phyloP scores from a whole-genome alignment of 331 rosid species.

The Malus hybrid region DNA sequence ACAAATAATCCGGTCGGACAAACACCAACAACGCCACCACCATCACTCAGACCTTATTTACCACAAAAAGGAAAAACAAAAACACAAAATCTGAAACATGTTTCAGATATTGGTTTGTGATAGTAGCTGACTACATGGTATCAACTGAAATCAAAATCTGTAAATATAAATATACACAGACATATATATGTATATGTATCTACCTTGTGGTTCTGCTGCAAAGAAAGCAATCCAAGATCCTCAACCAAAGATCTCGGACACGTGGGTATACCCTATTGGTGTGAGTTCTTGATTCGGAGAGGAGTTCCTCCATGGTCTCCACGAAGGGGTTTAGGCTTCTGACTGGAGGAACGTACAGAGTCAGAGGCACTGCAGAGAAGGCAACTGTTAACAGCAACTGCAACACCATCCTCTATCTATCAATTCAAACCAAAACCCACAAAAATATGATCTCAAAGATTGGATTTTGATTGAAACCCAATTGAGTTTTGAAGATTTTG shows the following conservation, averaged over 20 bases:
- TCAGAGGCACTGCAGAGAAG: slow-evolving; percentile 71
- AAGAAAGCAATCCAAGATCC: slow-evolving; percentile 51
- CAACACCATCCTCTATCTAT: slow-evolving; percentile 23
- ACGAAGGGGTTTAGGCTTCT: slow-evolving; percentile 69
- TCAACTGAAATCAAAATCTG: neutral
- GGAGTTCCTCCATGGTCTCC: slow-evolving; percentile 53
- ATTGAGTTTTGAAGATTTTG: too few species aligned
- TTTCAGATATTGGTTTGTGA: neutral
- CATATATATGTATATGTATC: neutral
- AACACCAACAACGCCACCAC: neutral
- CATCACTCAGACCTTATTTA: neutral
- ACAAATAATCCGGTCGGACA: neutral
- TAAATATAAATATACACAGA: too few species aligned
- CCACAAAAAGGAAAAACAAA: neutral
- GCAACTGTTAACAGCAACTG: slow-evolving; percentile 73
- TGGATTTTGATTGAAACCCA: neutral
- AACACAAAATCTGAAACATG: neutral
- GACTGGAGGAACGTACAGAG: slow-evolving; percentile 76
- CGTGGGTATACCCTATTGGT: slow-evolving; percentile 56
- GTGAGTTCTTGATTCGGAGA: slow-evolving; percentile 45
- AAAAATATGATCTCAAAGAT: neutral
- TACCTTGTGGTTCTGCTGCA: slow-evolving; percentile 43
- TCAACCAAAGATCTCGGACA: slow-evolving; percentile 51
- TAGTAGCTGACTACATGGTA: neutral
- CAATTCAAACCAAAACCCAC: neutral